Evolutionary conservation across 805 yeast genomes (phyloP), one percentile per base, ranked within the genome.

Genomic region (Yamadazyma insecticola): DNA sequence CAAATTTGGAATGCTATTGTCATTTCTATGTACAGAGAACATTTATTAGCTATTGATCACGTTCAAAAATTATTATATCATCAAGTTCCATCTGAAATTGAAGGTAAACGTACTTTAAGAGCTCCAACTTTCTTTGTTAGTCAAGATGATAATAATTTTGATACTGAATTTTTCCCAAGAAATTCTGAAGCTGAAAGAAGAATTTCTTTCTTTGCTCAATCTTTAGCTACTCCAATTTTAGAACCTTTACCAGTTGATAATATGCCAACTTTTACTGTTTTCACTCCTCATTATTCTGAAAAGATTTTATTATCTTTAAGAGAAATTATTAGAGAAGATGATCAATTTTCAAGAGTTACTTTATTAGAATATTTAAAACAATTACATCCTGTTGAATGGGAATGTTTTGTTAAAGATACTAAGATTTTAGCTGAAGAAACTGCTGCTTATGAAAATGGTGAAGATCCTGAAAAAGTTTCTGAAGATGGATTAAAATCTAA

Each of bases 1-100:
- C 98, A 92, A 71, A 90, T 94, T 49, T 92, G 99, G 99, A 92
- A 92, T 59, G 98, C 98, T 33, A 84, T 92, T 63, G 94, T 92
- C 45, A 92, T 92, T 50, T 90, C 98, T 37, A 92, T 92, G 99
- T 94, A 92, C 80, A 87, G 99, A 72, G 99, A 92, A 68, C 99
- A 92, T 63, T 72, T 92, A 62, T 69, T 92, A 48, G 97, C 98
- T 17, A 90, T 94, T 61, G 98, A 92, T 61, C 98, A 92, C 59
- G 98, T 92, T 43, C 98, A 92, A 69, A 90, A 86, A 69, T 75
- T 92, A 62, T 75, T 92, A 47, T 92, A 92, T 64, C 98, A 92
- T 62, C 98, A 92, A 73, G 97, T 92, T 53, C 97, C 98, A 34
- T 81, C 95, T 40, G 97, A 92, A 67, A 75, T 89, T 57, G 97